phyloP scores from a whole-genome alignment of 345 rosid species.

The Tarenaya hassleriana region DNA sequence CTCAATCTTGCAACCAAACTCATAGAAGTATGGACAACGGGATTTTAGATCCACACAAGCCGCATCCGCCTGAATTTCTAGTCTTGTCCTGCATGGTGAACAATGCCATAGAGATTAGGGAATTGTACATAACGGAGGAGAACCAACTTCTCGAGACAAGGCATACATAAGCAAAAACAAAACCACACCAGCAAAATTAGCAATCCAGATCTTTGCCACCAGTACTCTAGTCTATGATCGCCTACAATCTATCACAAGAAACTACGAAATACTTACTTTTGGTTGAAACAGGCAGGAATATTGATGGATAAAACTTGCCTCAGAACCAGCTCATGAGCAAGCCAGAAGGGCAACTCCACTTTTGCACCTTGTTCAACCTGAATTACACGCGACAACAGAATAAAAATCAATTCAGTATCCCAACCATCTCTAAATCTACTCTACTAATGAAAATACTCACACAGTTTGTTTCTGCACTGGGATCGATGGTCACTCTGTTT shows the following conservation, averaged over 20 bases:
- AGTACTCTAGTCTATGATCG: neutral
- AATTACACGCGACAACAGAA: slow-evolving; percentile 3
- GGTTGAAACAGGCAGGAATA: slow-evolving; percentile 69
- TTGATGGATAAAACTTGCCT: slow-evolving; percentile 58
- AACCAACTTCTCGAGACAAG: neutral
- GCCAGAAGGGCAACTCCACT: slow-evolving; percentile 79
- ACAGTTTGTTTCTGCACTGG: slow-evolving; percentile 53
- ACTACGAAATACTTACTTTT: slow-evolving; percentile 40
- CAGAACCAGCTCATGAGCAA: slow-evolving; percentile 59
- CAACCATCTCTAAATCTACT: neutral
- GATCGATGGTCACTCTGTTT: slow-evolving; percentile 74
- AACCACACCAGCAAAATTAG: neutral
- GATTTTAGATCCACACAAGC: slow-evolving; percentile 80
- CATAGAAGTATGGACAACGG: slow-evolving; percentile 65
- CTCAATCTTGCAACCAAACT: slow-evolving; percentile 79
- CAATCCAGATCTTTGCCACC: neutral
- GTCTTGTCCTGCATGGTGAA: slow-evolving; percentile 47
- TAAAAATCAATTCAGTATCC: neutral
- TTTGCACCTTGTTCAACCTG: slow-evolving; percentile 77
- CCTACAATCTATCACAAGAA: neutral
- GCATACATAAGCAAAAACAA: neutral
- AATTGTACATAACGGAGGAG: neutral
- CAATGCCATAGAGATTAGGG: neutral
- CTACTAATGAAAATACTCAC: slow-evolving; percentile 33
- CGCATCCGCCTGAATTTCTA: slow-evolving; percentile 88